These are phyloP conservation scores for Rhodomyrtus psidioides DNA, from an alignment of 441 rosid genomes.

Conservation along the genomic window DNA sequence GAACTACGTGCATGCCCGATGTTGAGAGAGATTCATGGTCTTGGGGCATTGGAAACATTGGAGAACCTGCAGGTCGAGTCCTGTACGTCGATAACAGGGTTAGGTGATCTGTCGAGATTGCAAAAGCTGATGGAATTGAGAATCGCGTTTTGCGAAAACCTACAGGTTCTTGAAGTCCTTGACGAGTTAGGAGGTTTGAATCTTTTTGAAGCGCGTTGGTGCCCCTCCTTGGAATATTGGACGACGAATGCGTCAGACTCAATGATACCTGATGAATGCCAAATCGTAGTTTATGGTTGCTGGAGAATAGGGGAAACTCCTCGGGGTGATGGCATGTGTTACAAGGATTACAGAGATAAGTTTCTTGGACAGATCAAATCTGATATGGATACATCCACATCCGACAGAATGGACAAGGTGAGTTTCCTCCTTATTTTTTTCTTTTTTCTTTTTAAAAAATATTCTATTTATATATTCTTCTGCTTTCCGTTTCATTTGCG, in stretches of 20 bases:
- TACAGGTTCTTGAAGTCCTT: background rate
- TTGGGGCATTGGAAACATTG: background rate
- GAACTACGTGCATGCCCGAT: accelerated
- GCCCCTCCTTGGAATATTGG: background rate
- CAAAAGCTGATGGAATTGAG: background rate
- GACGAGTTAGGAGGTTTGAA: background rate
- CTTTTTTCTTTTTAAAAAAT: no score
- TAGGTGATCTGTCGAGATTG: background rate
- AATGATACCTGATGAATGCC: background rate
- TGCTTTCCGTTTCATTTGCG: no score
- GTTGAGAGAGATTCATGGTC: background rate
- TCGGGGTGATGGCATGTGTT: background rate
- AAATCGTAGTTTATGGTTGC: accelerated
- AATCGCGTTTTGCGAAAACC: accelerated
- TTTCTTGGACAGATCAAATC: background rate
- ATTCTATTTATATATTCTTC: no score
- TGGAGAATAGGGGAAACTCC: accelerated
- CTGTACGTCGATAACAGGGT: background rate
- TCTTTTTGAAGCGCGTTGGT: background rate
- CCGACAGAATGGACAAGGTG: background rate
- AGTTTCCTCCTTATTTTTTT: background rate
- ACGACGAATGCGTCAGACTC: background rate
- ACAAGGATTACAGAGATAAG: background rate
- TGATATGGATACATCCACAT: background rate
- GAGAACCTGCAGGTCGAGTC: background rate